Conservation (phyloP, 2,329 filamentous ascomycete species). For the Gaeumannomyces sp. region DNA sequence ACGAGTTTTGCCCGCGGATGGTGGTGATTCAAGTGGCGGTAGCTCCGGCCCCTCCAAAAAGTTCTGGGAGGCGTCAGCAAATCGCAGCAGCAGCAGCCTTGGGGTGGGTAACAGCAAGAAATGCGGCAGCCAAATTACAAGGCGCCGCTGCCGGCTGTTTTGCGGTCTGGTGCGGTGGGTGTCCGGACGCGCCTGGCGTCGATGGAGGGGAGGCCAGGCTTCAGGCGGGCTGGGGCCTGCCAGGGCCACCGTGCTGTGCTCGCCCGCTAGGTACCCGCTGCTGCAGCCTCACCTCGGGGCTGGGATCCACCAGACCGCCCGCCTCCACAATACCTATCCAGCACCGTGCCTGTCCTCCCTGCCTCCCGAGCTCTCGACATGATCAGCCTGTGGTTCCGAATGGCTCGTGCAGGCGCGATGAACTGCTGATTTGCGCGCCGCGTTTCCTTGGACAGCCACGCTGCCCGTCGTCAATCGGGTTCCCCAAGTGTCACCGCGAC, state of each 20-base stretch:
- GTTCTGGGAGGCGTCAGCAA: constrained; percentile 8
- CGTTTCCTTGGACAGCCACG: background rate
- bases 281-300: no score
- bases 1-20: background rate
- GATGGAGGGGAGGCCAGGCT: no score
- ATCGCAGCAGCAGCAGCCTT: constrained; percentile 2
- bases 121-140: constrained; percentile 1
- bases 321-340: background rate
- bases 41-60: constrained; percentile 13
- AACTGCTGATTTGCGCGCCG: background rate
- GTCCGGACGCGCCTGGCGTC: no score
- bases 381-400: background rate
- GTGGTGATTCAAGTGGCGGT: constrained; percentile 11
- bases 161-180: no score
- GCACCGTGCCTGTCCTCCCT: no score
- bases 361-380: background rate
- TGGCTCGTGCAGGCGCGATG: background rate
- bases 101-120: constrained; percentile 6
- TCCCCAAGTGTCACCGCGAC: background rate
- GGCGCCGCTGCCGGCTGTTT: no score
- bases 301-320: no score
- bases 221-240: no score
- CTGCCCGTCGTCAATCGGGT: background rate
- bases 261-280: no score
- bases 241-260: no score